Evolutionary conservation across 2,329 filamentous ascomycete genomes (phyloP).

Genomic region (Delphinella strobiligena): DNA sequence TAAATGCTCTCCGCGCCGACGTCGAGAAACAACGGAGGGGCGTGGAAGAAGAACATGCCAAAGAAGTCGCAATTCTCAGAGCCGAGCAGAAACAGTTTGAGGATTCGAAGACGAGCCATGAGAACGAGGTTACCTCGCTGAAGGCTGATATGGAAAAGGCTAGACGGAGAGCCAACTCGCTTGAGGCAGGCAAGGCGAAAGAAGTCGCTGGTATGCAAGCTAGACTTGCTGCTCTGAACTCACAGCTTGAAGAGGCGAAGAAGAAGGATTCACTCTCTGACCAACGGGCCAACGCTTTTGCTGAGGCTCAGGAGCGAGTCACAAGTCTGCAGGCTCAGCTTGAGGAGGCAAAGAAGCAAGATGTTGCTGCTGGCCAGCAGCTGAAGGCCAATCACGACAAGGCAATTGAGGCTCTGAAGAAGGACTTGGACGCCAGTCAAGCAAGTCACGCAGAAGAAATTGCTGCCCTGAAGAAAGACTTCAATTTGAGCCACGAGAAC

Average conservation of each 20-base stretch:
- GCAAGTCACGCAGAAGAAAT: neutral
- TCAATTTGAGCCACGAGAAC: no score
- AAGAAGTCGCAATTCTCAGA: slow-evolving; percentile 1
- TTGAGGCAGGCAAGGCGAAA: neutral
- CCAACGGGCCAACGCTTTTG: neutral
- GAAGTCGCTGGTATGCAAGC: neutral
- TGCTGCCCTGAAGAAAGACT: no score
- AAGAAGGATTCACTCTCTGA: neutral
- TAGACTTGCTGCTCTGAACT: neutral
- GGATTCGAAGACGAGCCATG: slow-evolving; percentile 1
- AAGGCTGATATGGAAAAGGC: neutral
- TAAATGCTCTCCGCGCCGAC: slow-evolving; percentile 4
- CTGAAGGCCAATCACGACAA: slow-evolving; percentile 4
- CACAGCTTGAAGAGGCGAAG: neutral
- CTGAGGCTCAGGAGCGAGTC: neutral
- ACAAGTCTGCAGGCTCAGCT: neutral
- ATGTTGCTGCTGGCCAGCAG: slow-evolving; percentile 1
- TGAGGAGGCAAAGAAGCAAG: neutral
- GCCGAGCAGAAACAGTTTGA: slow-evolving; percentile 2
- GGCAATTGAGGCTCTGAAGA: no score
- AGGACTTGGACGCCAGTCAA: neutral
- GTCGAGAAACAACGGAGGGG: slow-evolving; percentile 6
- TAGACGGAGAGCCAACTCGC: neutral
- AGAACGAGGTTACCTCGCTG: neutral
- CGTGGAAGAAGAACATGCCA: slow-evolving; percentile 6